These are phyloP conservation scores for Cutaneotrichosporon cavernicola DNA, from an alignment of 1,284 basidiomycete species.

Conservation along the genomic window DNA sequence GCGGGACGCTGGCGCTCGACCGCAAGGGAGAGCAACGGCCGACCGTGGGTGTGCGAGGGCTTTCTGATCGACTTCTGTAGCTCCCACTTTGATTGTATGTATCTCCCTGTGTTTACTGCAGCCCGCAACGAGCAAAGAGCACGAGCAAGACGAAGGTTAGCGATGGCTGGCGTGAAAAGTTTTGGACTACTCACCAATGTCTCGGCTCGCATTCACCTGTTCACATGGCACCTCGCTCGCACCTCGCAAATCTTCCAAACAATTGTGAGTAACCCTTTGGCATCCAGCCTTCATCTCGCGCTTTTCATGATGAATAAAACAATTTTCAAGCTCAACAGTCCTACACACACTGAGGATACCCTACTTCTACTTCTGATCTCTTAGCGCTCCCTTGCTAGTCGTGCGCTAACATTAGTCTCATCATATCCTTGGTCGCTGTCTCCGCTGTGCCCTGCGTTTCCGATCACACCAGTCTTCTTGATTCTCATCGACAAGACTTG, in stretches of 20 bases:
- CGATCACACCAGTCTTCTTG: too few relatives aligned
- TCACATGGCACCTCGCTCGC: background rate
- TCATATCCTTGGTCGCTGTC: background rate
- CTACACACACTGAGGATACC: constrained; percentile 8
- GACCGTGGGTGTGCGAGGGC: constrained; percentile 47
- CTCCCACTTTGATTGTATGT: background rate
- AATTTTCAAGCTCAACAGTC: constrained; percentile 10
- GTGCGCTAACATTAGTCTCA: background rate
- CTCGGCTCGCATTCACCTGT: too few relatives aligned
- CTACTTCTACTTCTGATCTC: constrained; percentile 11
- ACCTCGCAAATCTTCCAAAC: background rate
- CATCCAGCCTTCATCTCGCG: background rate
- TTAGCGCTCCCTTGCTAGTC: background rate
- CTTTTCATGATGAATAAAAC: constrained; percentile 2
- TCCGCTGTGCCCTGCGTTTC: too few relatives aligned
- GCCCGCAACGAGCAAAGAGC: background rate
- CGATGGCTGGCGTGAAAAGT: background rate
- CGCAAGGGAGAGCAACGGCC: constrained; percentile 30
- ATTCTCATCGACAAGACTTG: too few relatives aligned
- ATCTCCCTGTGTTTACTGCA: constrained; percentile 3
- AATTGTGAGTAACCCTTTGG: background rate
- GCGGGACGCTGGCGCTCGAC: constrained; percentile 35
- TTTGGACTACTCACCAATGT: background rate
- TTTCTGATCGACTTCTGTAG: constrained; percentile 50
- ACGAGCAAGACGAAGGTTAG: background rate